Evolutionary conservation across 768 basidiomycete genomes (phyloP), one percentile per base, ranked within the genome.

Genomic region (Leccinum incarnatum): DNA sequence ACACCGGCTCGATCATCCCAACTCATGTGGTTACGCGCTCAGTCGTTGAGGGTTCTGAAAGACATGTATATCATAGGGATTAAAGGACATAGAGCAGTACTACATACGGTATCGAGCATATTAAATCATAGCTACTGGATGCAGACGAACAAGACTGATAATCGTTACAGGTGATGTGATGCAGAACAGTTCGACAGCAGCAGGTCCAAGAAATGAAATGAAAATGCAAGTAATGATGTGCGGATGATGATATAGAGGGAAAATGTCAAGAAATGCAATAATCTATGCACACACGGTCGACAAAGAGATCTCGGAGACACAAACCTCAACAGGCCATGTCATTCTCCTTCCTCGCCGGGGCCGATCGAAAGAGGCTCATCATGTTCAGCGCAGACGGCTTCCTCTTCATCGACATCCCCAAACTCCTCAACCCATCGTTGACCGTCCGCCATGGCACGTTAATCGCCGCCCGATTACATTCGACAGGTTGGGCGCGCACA

Each of bases 311-410:
- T 37, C 36, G 36, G 36, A 37, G 36, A 37, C 6, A 23, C 11
- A 14, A 23, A 15, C 14, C 34, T 65, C 37, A 65, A n/a, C 47
- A 46, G 7, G 23, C 40, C 6, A 51, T 45, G 2, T 10, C 17
- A 40, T 63, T 59, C 30, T 73, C 63, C 58, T 64, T 71, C 51
- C 55, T 63, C 11, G 56, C 58, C 11, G 37, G 17, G 8, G 17
- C 37, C 17, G 72, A 67, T 23, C 68, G 73, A 56, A 78, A 70
- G 40, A 76, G 61, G 21, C 67, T 67, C 57, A 68, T 71, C 68
- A 73, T 64, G 51, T 64, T 69, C 49, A 68, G 57, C 53, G 66
- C 37, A 46, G 72, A 62, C 1, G 65, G 56, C 23, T 69, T 67
- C 62, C 54, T 72, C 52, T 65, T 69, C 29, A 48, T 23, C 23